Evolutionary conservation across 164 flowering plant genomes (phyloP).

Genomic region (Nelumbo lutea): DNA sequence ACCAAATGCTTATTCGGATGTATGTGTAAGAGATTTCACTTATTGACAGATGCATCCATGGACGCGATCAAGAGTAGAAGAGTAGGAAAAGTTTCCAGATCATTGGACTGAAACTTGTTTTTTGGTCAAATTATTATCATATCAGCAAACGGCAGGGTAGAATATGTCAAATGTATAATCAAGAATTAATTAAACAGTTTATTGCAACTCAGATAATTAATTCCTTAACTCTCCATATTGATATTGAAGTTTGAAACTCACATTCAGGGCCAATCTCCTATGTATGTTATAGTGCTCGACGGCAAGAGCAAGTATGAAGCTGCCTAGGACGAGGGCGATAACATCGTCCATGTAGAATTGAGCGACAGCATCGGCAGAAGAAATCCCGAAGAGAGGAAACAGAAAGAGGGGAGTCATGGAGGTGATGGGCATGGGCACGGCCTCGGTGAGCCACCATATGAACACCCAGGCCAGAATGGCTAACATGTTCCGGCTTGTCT

Average conservation of each 20-base stretch:
- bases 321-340: constrained; percentile 78
- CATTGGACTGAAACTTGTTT: no score
- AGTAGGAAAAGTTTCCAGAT: no score
- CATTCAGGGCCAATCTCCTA: constrained; percentile 76
- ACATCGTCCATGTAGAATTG: constrained; percentile 85
- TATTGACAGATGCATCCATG: no score
- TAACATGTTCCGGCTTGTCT: constrained; percentile 53
- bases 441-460: constrained; percentile 93
- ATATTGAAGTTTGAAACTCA: constrained; percentile 22
- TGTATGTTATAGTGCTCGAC: constrained; percentile 91
- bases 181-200: no score
- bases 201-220: no score
- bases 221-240: no score
- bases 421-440: constrained; percentile 88
- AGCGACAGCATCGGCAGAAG: constrained; percentile 69
- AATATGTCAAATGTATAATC: no score
- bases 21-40: no score
- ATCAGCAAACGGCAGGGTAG: no score
- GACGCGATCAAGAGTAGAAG: no score
- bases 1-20: no score
- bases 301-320: constrained; percentile 90
- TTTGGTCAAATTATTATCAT: no score
- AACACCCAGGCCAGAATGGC: constrained; percentile 77
- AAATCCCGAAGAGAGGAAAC: constrained; percentile 81
- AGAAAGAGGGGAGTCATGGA: constrained; percentile 91